Evolutionary conservation across 192 early-diverging fungal species (phyloP), one percentile per base, ranked within the genome.

Genomic region (Phlyctochytrium planicorne): DNA sequence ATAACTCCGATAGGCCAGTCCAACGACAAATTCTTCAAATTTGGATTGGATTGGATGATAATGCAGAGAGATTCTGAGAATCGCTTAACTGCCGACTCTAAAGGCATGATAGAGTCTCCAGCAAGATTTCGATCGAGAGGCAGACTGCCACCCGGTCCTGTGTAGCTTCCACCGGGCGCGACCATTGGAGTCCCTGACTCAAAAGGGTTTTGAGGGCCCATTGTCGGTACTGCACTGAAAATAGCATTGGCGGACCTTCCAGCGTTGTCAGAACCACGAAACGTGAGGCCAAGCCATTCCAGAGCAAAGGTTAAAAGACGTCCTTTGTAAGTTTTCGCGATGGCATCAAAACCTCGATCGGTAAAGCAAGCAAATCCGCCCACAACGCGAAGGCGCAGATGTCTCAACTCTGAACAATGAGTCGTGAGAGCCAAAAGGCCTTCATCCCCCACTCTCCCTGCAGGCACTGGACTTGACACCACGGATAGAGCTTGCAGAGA

Each of bases 231-330:
- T n/a, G n/a, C n/a, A n/a, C n/a, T n/a, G n/a, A n/a, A n/a, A n/a
- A n/a, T n/a, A 23, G 57, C 10, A 27, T 12, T 16, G 12, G 30
- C 24, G 30, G 12, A 14, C 57, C 57, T 6, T n/a, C n/a, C n/a
- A n/a, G n/a, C n/a, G n/a, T n/a, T n/a, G n/a, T n/a, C n/a, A n/a
- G n/a, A n/a, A n/a, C n/a, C n/a, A n/a, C n/a, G n/a, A n/a, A n/a
- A n/a, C 24, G 57, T 59, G 57, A 24, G 30, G 10, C 57, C 57
- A 10, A 59, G 23, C 68, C 68, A 70, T 57, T 70, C 68, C 3
- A 70, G 50, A 3, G 60, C 68, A 63, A 70, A 70, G 10, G 61
- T 53, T 57, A 63, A 34, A 3, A 70, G 31, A 3, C 36, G 37
- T 23, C 57, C 57, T 6, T 25, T 25, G 57, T 24, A 6, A 23